Evolutionary conservation across 371 early-diverging fungal species (phyloP), one percentile per base, ranked within the genome.

Genomic region (Rhizopus arrhizus): DNA sequence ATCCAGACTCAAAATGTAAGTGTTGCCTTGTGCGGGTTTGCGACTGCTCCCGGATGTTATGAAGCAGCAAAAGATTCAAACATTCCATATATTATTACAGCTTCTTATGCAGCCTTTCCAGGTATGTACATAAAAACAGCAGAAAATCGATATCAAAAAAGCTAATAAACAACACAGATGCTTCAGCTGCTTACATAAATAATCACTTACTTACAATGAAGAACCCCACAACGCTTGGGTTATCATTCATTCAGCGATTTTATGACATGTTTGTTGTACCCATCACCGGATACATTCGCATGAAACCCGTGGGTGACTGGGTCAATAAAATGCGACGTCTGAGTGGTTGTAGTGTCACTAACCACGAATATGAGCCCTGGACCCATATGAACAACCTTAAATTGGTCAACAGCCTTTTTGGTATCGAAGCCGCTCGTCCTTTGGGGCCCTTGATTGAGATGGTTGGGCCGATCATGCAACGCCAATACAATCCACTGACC

Each of bases 401-500:
- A 51, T 8, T 75, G 6, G 53, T 75, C n/a, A 75, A 75, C 36
- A 69, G 42, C 11, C 22, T 62, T 1, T 72, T 53, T 33, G 70
- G 70, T 4, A 41, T 73, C 3, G 68, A 73, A 53, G 41, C 65
- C 3, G 57, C 79, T 29, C 59, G 75, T 1, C 76, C 76, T 0
- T 5, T 66, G 11, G 66, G 70, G 12, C 72, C 79, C 3, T 48
- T 75, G n/a, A 68, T 75, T 0, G 70, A 72, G 35, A 46, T 68
- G 32, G 56, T 75, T n/a, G 76, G 79, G 7, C 79, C 79, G 2
- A 70, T 75, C 31, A 47, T 75, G 9, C 62, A 68, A 4, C 54
- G 64, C 35, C 35, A 28, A 13, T 59, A 66, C 22, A 43, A 73
- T 53, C 22, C 57, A 11, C n/a, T 75, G 22, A 52, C 64, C 3